Conservation (phyloP, 305 asterid genomes). For the Fraxinus xanthoxyloides region DNA sequence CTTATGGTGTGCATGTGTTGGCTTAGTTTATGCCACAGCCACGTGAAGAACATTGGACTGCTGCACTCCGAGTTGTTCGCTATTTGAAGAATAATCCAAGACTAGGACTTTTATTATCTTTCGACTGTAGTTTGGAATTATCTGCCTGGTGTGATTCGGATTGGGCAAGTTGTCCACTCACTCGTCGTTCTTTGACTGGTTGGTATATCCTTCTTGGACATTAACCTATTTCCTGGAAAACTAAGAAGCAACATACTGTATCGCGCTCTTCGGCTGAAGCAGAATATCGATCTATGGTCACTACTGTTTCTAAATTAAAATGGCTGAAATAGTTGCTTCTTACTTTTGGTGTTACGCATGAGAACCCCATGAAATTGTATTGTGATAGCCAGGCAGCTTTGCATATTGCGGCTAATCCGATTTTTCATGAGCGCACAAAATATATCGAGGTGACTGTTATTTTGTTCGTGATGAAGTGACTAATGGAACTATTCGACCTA, state of each 20-base stretch:
- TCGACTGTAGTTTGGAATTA: neutral
- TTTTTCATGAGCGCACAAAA: neutral
- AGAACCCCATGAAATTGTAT: no score
- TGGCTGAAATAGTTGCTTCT: no score
- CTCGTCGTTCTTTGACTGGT: neutral
- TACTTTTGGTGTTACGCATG: no score
- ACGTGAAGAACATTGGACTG: neutral
- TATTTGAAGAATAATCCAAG: slow-evolving; percentile 16
- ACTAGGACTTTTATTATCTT: neutral
- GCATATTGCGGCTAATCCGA: neutral
- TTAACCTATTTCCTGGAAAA: slow-evolving; percentile 5
- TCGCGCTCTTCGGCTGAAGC: neutral
- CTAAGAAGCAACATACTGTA: neutral
- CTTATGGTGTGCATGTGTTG: neutral
- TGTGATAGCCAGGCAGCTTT: neutral
- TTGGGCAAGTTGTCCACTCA: slow-evolving; percentile 19
- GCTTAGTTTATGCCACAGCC: slow-evolving; percentile 14
- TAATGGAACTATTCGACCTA: no score
- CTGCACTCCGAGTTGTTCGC: neutral
- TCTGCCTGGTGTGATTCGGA: slow-evolving; percentile 15
- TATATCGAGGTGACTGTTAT: neutral
- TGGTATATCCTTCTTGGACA: neutral
- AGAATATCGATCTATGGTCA: no score
- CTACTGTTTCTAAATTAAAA: no score
- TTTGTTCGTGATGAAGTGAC: no score